Evolutionary conservation across 192 early-diverging fungal species (phyloP).

Genomic region (Backusella circina): DNA sequence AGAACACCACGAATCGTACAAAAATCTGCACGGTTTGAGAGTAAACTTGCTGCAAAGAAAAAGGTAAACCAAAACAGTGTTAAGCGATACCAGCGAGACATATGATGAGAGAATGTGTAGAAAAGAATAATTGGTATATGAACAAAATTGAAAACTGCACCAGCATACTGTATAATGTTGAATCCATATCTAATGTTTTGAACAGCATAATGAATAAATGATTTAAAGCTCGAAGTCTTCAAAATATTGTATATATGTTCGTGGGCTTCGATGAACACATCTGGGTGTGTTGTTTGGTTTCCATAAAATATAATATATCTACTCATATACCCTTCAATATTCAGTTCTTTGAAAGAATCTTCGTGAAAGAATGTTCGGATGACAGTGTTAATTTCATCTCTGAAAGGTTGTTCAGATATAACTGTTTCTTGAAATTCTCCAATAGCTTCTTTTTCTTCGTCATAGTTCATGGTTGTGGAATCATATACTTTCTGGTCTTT

Average conservation of each 20-base stretch:
- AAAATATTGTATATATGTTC: constrained; percentile 10
- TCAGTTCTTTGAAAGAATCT: constrained; percentile 25
- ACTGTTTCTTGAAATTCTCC: constrained; percentile 1
- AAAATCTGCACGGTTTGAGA: constrained; percentile 16
- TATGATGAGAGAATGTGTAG: constrained; percentile 11
- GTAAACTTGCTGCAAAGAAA: background rate
- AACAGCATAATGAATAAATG: constrained; percentile 21
- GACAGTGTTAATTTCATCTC: constrained; percentile 24
- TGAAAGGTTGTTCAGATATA: constrained; percentile 10
- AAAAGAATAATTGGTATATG: constrained; percentile 9
- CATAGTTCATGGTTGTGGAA: background rate
- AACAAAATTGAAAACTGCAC: constrained; percentile 9
- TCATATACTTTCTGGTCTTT: background rate
- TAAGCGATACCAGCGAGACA: constrained; percentile 13
- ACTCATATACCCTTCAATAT: background rate
- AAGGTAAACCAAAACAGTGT: constrained; percentile 14
- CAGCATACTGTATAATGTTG: constrained; percentile 17
- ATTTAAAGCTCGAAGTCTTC: constrained; percentile 12
- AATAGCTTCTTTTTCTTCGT: background rate
- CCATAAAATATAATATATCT: constrained; percentile 12
- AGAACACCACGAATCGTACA: constrained; percentile 11
- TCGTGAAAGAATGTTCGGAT: constrained; percentile 24
- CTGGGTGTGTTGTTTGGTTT: constrained; percentile 15
- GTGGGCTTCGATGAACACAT: constrained; percentile 12
- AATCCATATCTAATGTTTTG: constrained; percentile 24